Conservation (phyloP, 495 filamentous ascomycete genomes). For the Aspergillus affinis region DNA sequence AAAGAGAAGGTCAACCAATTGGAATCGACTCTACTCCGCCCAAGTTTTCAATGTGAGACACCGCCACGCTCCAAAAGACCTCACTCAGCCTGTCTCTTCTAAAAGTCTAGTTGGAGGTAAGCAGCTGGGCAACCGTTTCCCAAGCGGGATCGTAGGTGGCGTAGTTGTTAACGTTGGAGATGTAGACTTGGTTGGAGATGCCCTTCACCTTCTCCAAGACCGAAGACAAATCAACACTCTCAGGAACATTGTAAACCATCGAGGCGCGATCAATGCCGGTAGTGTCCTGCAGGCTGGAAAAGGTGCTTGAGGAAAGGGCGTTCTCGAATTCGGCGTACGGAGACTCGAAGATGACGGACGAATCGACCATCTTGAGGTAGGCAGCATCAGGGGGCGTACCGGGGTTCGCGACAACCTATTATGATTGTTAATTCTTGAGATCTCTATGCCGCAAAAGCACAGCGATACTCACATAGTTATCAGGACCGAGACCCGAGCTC, state of each 20-base stretch:
- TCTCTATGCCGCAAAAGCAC: not conserved
- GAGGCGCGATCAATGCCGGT: not conserved
- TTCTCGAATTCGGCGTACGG: slow-evolving; percentile 22
- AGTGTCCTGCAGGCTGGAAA: not conserved
- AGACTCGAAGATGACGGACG: slow-evolving; percentile 29
- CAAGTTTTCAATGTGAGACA: too few relatives aligned
- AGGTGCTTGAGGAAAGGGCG: not conserved
- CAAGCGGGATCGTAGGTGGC: not conserved
- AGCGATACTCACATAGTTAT: slow-evolving; percentile 14
- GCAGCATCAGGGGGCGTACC: slow-evolving; percentile 26
- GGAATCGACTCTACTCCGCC: too few relatives aligned
- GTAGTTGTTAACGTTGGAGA: not conserved
- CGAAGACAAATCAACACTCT: not conserved
- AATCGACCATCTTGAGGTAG: slow-evolving; percentile 20
- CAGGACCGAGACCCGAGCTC: slow-evolving; percentile 17
- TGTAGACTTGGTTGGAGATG: slow-evolving; percentile 1
- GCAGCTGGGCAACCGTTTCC: not conserved
- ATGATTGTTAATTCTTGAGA: too few relatives aligned
- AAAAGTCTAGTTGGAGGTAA: not conserved
- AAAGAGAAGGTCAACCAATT: too few relatives aligned
- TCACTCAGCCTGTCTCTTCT: too few relatives aligned
- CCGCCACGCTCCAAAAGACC: too few relatives aligned
- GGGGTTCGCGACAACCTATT: slow-evolving; percentile 37
- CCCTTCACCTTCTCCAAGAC: slow-evolving; percentile 1
- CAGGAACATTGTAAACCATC: not conserved